phyloP scores from a whole-genome alignment of 1,139 yeast species.

The Scheffersomyces illinoinensis region DNA sequence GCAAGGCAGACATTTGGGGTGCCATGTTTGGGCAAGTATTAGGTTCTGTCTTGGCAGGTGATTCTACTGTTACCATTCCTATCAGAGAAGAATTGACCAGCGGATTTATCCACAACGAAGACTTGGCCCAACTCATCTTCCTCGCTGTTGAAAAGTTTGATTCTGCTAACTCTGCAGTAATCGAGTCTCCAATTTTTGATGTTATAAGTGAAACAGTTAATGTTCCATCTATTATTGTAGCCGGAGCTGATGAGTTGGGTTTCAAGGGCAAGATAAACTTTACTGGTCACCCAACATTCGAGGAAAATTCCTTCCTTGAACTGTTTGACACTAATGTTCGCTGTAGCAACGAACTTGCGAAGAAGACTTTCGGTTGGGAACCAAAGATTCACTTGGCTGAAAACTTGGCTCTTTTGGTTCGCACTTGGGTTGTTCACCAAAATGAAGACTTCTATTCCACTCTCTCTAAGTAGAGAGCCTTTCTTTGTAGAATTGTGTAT shows the following conservation, averaged over 20 bases:
- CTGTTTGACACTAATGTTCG: conserved; percentile 1
- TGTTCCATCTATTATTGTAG: background rate
- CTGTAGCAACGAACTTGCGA: conserved; percentile 4
- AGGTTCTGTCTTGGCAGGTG: background rate
- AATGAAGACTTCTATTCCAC: background rate
- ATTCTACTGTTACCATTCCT: background rate
- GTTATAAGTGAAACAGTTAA: background rate
- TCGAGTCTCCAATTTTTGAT: conserved; percentile 3
- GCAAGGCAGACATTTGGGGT: conserved; percentile 2
- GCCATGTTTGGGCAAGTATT: background rate
- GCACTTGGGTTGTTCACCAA: background rate
- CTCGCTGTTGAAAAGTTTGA: conserved; percentile 1
- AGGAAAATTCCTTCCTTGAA: conserved; percentile 1
- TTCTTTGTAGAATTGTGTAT: background rate
- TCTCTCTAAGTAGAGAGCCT: background rate
- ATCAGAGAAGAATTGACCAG: background rate
- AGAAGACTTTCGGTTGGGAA: background rate
- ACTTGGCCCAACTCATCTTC: background rate
- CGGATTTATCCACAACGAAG: conserved; percentile 1
- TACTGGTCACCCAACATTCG: conserved; percentile 1
- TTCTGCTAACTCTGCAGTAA: background rate
- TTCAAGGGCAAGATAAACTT: conserved; percentile 3
- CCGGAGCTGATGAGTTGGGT: conserved; percentile 1
- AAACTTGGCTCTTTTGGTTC: background rate
- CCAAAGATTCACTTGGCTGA: background rate